Percentiles rank a stretch among this genome's conserved stretches.
Evolutionary conservation across 305 asterid genomes (phyloP).

Genomic region (Fraxinus velutina): DNA sequence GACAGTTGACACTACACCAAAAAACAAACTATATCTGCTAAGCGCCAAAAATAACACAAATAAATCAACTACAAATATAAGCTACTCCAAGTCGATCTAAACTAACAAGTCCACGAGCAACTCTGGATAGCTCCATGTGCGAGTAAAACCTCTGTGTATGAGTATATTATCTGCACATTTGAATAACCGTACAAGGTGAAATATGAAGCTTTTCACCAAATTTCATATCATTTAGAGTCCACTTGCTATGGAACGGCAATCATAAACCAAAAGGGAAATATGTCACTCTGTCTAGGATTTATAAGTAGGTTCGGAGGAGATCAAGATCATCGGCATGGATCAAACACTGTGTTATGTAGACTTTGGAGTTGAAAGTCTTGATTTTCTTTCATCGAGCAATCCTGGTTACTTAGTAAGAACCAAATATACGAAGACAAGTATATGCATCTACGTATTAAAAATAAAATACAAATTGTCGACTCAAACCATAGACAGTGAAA

Average conservation of each 20-base stretch:
- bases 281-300: not conserved
- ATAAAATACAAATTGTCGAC: not conserved
- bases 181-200: not conserved
- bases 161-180: not conserved
- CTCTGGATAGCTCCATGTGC: too few species aligned
- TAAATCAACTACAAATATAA: too few species aligned
- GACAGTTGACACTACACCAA: too few species aligned
- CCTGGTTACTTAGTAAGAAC: too few species aligned
- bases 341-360: not conserved
- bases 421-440: too few species aligned
- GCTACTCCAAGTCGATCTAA: too few species aligned
- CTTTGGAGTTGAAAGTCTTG: not conserved
- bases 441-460: not conserved
- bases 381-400: too few species aligned
- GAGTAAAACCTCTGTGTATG: too few species aligned
- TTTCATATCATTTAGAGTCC: not conserved
- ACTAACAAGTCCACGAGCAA: too few species aligned
- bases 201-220: not conserved
- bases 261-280: not conserved
- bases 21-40: too few species aligned
- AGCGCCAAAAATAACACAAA: too few species aligned
- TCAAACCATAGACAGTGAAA: not conserved
- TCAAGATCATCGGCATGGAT: not conserved
- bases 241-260: not conserved
- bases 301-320: not conserved